phyloP scores from a whole-genome alignment of 2,329 filamentous ascomycete species.

The Ceratocystis cacaofunesta region DNA sequence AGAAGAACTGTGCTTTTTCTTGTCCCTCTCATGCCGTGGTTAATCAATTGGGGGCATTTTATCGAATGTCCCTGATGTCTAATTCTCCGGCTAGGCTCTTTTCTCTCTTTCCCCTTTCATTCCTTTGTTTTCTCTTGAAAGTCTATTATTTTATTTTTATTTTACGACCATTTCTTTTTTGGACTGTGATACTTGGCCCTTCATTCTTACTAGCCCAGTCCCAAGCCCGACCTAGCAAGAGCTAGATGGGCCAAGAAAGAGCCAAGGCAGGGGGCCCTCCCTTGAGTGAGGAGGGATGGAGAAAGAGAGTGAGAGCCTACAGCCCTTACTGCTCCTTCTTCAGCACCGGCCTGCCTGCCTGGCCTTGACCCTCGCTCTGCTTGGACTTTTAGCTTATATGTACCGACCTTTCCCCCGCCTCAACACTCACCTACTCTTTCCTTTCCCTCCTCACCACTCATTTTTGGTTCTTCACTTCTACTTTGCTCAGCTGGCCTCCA shows the following conservation, averaged over 20 bases:
- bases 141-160: slow-evolving; percentile 8
- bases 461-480: slow-evolving; percentile 10
- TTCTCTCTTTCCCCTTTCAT: neutral
- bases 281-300: neutral
- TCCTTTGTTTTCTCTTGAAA: neutral
- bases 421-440: neutral
- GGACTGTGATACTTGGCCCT: neutral
- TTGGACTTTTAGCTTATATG: neutral
- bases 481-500: slow-evolving; percentile 12
- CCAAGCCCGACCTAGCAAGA: neutral
- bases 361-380: neutral
- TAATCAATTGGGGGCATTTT: neutral
- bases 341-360: neutral
- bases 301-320: neutral
- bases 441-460: slow-evolving; percentile 7
- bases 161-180: neutral
- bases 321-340: neutral
- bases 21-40: no score
- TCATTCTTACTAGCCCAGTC: neutral
- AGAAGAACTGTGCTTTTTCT: neutral
- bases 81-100: neutral
- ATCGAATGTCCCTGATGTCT: no score
- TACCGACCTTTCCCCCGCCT: neutral
- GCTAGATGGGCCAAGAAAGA: no score
- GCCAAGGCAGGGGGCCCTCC: neutral